Conservation (phyloP, 2,329 filamentous ascomycete species). For the Trichoderma endophyticum region DNA sequence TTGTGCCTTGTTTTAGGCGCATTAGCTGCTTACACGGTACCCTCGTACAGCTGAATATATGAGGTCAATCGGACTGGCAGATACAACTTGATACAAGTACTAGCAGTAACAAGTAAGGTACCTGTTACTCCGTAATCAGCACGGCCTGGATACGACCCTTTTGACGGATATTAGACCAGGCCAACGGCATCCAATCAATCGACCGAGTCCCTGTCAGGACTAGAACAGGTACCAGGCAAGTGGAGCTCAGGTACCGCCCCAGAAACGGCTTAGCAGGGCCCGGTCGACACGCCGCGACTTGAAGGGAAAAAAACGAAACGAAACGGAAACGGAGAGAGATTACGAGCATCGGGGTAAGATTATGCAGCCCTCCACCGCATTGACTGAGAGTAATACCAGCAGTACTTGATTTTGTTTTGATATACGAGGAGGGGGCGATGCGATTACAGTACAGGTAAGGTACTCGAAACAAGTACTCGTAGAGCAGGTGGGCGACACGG, state of each 20-base stretch:
- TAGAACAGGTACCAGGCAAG: not conserved
- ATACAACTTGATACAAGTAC: not conserved
- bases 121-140: not conserved
- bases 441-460: too few relatives aligned
- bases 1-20: not conserved
- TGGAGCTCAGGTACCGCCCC: conserved; percentile 6
- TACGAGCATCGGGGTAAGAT: conserved; percentile 14
- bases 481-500: too few relatives aligned
- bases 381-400: not conserved
- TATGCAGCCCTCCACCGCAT: conserved; percentile 10
- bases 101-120: not conserved
- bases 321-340: not conserved
- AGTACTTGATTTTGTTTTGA: not conserved
- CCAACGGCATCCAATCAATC: not conserved
- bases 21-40: not conserved
- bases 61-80: not conserved
- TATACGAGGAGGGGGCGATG: not conserved
- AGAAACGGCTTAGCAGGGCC: not conserved
- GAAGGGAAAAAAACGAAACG: not conserved
- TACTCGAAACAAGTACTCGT: not conserved
- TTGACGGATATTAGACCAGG: not conserved
- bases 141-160: not conserved
- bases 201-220: not conserved
- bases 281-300: not conserved
- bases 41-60: not conserved